A percentile compares a stretch with the other conserved stretches of the same genome.
Conservation (phyloP, 2,329 filamentous ascomycete genomes). For the Nemania bipapillata region DNA sequence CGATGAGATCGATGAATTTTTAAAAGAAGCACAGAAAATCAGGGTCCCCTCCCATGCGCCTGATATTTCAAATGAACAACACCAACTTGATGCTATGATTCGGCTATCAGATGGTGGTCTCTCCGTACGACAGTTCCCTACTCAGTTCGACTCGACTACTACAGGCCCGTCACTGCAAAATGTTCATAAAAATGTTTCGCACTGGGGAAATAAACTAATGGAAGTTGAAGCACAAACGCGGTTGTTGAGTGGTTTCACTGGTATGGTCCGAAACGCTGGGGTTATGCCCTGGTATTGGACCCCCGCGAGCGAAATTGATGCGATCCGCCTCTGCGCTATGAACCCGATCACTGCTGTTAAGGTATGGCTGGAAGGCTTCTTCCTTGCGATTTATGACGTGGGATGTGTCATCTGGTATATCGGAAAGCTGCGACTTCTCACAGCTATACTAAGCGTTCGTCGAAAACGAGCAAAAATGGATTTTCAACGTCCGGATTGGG, state of each 20-base stretch:
- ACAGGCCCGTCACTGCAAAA: conserved; percentile 1
- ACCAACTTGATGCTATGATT: conserved; percentile 14
- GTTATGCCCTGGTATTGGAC: conserved; percentile 37
- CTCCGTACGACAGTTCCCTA: conserved; percentile 25
- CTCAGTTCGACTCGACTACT: conserved; percentile 10
- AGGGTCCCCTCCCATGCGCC: conserved; percentile 2
- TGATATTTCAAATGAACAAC: conserved; percentile 10
- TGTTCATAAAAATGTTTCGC: conserved; percentile 14
- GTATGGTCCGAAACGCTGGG: conserved; percentile 31
- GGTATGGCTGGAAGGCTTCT: conserved; percentile 15
- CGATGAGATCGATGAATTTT: conserved; percentile 45
- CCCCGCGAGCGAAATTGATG: conserved; percentile 33
- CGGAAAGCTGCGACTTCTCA: conserved; percentile 7
- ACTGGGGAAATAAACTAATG: conserved; percentile 12
- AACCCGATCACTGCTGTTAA: conserved; percentile 28
- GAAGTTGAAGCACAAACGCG: conserved; percentile 11
- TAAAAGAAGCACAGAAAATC: conserved; percentile 20
- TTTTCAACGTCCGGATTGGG: not conserved
- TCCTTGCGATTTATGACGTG: conserved; percentile 16
- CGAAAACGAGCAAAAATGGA: conserved; percentile 12
- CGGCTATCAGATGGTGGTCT: conserved; percentile 35
- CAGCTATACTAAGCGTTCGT: not conserved
- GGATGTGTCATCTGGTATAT: conserved; percentile 7
- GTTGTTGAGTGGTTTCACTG: conserved; percentile 23
- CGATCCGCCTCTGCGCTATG: conserved; percentile 32